Evolutionary conservation across 768 basidiomycete genomes (phyloP).

Genomic region (Trametes meyenii): DNA sequence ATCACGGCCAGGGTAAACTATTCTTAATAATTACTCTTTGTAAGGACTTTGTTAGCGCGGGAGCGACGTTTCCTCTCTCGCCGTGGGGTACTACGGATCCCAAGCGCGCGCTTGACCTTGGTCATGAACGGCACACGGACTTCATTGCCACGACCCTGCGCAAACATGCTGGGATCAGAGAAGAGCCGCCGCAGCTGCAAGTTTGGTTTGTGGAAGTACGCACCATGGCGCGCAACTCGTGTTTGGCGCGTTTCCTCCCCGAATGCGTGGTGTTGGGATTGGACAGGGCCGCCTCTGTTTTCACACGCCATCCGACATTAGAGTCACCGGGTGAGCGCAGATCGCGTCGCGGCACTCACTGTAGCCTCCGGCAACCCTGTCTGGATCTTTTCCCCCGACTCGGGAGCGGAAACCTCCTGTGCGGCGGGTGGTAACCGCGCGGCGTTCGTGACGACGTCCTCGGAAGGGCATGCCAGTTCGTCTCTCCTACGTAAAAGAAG

Average conservation of each 20-base stretch:
- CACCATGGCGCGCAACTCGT: constrained; percentile 50
- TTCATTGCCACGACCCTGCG: constrained; percentile 45
- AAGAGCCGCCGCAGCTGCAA: not conserved
- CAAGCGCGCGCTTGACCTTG: constrained; percentile 53
- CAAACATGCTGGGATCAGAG: not conserved
- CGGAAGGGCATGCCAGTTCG: constrained; percentile 6
- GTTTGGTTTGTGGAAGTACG: constrained; percentile 21
- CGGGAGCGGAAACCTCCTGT: constrained; percentile 15
- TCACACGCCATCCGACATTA: constrained; percentile 19
- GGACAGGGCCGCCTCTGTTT: constrained; percentile 48
- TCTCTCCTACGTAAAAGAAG: not conserved
- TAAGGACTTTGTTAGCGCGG: not conserved
- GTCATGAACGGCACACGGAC: constrained; percentile 55
- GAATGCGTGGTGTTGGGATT: constrained; percentile 52
- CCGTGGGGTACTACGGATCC: constrained; percentile 50
- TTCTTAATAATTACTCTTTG: not conserved
- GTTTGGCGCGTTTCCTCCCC: constrained; percentile 50
- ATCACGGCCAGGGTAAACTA: not conserved
- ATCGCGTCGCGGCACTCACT: constrained; percentile 37
- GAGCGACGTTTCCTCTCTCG: constrained; percentile 12
- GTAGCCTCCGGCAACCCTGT: constrained; percentile 52
- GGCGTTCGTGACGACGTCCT: constrained; percentile 4
- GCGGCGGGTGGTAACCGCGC: constrained; percentile 16
- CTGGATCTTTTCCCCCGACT: constrained; percentile 37
- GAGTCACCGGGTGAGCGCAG: not conserved